Base-by-base conservation (phyloP, 2,329 filamentous ascomycete genomes). In the Penicillium rolfsii region DNA sequence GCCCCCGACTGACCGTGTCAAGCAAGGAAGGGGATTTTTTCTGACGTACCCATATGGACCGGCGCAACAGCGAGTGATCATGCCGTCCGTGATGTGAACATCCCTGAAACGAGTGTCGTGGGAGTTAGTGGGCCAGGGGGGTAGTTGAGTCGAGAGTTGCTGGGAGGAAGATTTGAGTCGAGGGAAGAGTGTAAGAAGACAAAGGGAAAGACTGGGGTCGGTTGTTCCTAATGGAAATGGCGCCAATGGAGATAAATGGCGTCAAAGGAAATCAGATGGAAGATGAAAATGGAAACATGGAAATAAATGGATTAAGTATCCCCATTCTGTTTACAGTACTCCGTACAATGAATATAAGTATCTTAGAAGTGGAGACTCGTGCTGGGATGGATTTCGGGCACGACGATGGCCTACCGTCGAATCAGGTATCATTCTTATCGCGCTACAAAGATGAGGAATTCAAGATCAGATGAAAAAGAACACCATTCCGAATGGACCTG, bases 31-130 rank as follows among this genome's bases (percentile, higher is more conserved):
- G 26, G 24, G 58, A 45, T 30, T 50, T 58, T 61, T 24, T 28
- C 63, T 22, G 19, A 65, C 63, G 45, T 64, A 65, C 63, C 61
- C 56, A 61, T 61, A 58, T 45, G 16, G 35, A 63, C 53, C 30
- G 48, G 48, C 48, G 48, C 30, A 35, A 33, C 35, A 50, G 48
- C 48, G 48, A 56, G 11, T 57, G 36, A 41, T 53, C 36, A 54
- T 60, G 54, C 53, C 38, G 46, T 62, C 54, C 50, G 46, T 52
- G 38, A 30, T 48, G 38, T 35, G n/a, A 33, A 24, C 50, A 55
- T 55, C 48, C 48, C 28, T 35, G 48, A 50, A 50, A 50, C 48
- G 48, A 30, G 50, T n/a, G 28, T 52, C 36, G 55, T 30, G 35
- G 41, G 38, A 46, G 49, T 41, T 22, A 22, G 19, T 22, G 19